Evolutionary conservation across 2,329 filamentous ascomycete species (phyloP).

Genomic region (Fusarium aywerte): DNA sequence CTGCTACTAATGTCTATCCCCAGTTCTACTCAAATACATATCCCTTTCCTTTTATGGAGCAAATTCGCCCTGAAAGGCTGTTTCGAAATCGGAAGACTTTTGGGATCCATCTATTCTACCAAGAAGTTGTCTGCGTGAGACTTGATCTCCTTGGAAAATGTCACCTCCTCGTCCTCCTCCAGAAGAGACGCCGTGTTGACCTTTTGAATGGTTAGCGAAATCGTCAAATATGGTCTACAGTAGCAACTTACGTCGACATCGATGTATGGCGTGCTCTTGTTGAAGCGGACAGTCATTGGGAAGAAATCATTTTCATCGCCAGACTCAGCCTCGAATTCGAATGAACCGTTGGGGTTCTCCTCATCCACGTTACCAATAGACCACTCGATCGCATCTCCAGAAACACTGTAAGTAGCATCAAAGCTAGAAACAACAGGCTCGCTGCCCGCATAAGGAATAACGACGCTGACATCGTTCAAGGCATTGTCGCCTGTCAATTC

Average conservation of each 20-base stretch:
- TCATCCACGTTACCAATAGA: slow-evolving; percentile 87
- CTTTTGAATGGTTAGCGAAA: slow-evolving; percentile 48
- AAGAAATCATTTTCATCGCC: slow-evolving; percentile 95
- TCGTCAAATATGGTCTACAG: too few species aligned
- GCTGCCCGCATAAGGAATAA: slow-evolving; percentile 84
- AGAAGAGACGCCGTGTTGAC: slow-evolving; percentile 76
- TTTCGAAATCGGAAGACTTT: slow-evolving; percentile 37
- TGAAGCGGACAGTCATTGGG: slow-evolving; percentile 93
- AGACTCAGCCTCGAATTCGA: slow-evolving; percentile 94
- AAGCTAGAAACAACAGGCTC: slow-evolving; percentile 93
- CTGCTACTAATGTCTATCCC: slow-evolving; percentile 40
- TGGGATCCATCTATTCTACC: slow-evolving; percentile 69
- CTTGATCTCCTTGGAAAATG: slow-evolving; percentile 84
- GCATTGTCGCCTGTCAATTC: slow-evolving; percentile 85
- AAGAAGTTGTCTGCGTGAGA: slow-evolving; percentile 79
- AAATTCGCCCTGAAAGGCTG: slow-evolving; percentile 29
- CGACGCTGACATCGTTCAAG: slow-evolving; percentile 85
- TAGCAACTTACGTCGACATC: slow-evolving; percentile 85
- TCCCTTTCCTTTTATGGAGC: slow-evolving; percentile 41
- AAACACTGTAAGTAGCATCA: slow-evolving; percentile 93
- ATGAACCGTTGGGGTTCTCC: slow-evolving; percentile 83
- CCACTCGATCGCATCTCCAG: slow-evolving; percentile 94
- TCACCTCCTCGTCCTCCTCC: slow-evolving; percentile 81
- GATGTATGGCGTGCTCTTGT: slow-evolving; percentile 85
- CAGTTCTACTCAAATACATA: slow-evolving; percentile 34